Percentiles rank a stretch among this genome's conserved stretches.
Evolutionary conservation across 202 grass and related monocot species (phyloP).

Genomic region (Setaria italica): DNA sequence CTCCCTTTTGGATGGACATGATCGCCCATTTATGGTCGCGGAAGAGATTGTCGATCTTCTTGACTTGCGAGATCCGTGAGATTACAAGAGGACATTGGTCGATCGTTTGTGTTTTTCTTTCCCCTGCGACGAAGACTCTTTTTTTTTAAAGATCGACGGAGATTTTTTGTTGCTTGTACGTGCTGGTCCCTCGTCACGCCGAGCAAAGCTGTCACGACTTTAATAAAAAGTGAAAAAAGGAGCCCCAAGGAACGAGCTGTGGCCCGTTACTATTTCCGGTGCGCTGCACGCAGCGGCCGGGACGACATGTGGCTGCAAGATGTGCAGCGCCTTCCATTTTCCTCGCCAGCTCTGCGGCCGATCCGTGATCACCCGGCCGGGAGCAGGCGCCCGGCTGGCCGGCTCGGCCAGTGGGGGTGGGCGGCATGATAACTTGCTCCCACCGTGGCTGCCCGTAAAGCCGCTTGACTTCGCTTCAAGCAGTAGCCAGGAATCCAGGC

Average conservation of each 20-base stretch:
- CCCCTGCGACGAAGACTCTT: no score
- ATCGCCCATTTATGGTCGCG: not conserved
- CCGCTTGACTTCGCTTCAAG: slow-evolving; percentile 62
- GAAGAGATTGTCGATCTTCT: not conserved
- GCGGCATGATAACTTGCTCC: not conserved
- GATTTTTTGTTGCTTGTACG: not conserved
- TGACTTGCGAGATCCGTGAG: not conserved
- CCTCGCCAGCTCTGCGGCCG: not conserved
- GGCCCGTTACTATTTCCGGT: not conserved
- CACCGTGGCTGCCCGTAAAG: slow-evolving; percentile 44
- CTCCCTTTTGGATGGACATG: not conserved
- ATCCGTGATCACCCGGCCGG: not conserved
- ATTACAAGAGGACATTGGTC: not conserved
- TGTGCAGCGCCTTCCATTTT: not conserved
- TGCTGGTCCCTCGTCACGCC: not conserved
- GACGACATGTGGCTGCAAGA: not conserved
- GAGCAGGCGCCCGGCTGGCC: not conserved
- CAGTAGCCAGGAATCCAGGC: slow-evolving; percentile 33
- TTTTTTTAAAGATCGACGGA: not conserved
- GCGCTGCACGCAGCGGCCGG: not conserved
- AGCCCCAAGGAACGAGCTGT: not conserved
- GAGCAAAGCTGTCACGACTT: not conserved
- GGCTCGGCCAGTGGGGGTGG: not conserved
- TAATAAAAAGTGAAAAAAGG: no score
- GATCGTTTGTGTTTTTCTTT: not conserved